Evolutionary conservation across 306 rosid genomes (phyloP).

Genomic region (Rosa rugosa): DNA sequence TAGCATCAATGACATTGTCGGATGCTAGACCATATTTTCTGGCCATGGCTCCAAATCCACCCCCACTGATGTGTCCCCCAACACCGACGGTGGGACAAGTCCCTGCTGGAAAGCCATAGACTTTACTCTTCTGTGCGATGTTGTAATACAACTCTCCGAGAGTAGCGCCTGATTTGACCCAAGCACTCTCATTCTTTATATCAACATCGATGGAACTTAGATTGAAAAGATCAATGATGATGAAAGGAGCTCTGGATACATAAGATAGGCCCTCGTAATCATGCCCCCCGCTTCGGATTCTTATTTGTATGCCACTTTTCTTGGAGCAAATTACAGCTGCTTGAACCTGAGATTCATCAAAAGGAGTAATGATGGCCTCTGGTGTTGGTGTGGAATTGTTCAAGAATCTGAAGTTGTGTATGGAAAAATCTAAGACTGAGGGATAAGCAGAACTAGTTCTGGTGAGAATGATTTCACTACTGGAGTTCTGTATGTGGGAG

Average conservation of each 20-base stretch:
- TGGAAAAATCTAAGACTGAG: constrained; percentile 34
- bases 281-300: constrained; percentile 34
- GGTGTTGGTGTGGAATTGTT: constrained; percentile 41
- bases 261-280: constrained; percentile 37
- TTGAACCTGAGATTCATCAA: constrained; percentile 20
- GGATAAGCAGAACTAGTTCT: constrained; percentile 27
- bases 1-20: constrained; percentile 63
- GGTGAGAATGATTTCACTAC: constrained; percentile 12
- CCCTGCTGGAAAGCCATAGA: constrained; percentile 33
- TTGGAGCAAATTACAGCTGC: constrained; percentile 23
- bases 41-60: constrained; percentile 15
- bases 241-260: constrained; percentile 12
- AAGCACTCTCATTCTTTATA: constrained; percentile 14
- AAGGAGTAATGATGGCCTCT: constrained; percentile 35
- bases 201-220: constrained; percentile 19
- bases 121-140: constrained; percentile 17
- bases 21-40: constrained; percentile 65
- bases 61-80: constrained; percentile 20
- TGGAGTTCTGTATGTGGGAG: constrained; percentile 1
- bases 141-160: constrained; percentile 30
- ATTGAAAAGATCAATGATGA: constrained; percentile 25
- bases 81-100: constrained; percentile 26
- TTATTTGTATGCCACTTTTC: constrained; percentile 6
- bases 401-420: constrained; percentile 42
- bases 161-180: constrained; percentile 29